Evolutionary conservation across 495 filamentous ascomycete genomes (phyloP).

Genomic region (Aspergillus ellipticus): DNA sequence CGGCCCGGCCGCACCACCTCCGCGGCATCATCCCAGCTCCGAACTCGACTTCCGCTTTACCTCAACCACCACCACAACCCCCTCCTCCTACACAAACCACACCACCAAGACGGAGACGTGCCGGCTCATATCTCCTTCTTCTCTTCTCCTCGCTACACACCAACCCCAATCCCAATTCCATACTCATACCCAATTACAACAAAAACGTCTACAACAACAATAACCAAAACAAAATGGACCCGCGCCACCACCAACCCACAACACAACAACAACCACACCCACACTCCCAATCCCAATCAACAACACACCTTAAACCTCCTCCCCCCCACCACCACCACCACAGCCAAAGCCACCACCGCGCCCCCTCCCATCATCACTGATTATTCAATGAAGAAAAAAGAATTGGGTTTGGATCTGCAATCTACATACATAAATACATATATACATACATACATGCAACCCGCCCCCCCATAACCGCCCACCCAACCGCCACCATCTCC

Average conservation of each 20-base stretch:
- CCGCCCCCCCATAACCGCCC: slow-evolving; percentile 64
- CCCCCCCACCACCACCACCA: slow-evolving; percentile 18
- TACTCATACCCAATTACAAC: neutral
- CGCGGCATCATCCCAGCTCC: neutral
- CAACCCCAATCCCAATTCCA: neutral
- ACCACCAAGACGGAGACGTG: neutral
- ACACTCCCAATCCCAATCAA: slow-evolving; percentile 11
- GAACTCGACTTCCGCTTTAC: neutral
- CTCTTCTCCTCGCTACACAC: neutral
- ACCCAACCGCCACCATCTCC: slow-evolving; percentile 67
- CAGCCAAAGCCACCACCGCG: slow-evolving; percentile 14
- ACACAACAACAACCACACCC: slow-evolving; percentile 1
- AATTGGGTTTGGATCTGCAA: neutral
- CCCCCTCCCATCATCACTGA: too few species aligned
- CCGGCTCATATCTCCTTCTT: neutral
- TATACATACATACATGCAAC: neutral
- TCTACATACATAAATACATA: too few species aligned
- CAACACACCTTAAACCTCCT: slow-evolving; percentile 26
- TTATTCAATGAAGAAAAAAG: neutral
- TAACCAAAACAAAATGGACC: slow-evolving; percentile 4
- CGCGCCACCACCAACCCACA: neutral
- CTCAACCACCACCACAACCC: neutral
- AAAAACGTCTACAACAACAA: neutral
- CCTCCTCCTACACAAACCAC: neutral
- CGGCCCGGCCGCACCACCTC: neutral